These are phyloP conservation scores for Gynochthodes officinalis DNA, from an alignment of 257 asterid species.

Conservation along the genomic window DNA sequence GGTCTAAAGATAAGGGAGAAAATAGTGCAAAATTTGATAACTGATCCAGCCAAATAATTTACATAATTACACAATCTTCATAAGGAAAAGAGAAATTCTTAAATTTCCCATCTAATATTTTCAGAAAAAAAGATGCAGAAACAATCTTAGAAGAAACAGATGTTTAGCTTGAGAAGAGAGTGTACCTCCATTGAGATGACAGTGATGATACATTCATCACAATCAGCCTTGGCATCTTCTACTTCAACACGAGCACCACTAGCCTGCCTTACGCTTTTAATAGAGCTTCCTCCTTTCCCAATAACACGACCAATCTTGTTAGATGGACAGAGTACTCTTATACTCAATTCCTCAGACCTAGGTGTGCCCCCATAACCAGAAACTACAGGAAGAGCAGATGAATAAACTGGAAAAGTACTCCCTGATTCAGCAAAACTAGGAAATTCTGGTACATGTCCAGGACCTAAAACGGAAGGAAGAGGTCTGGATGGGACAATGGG, in stretches of 20 bases:
- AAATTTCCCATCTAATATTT: not conserved
- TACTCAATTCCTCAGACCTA: slow-evolving; percentile 57
- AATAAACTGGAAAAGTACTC: slow-evolving; percentile 73
- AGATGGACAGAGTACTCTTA: slow-evolving; percentile 76
- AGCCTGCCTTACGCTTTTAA: slow-evolving; percentile 71
- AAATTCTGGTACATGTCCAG: slow-evolving; percentile 55
- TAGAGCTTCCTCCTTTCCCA: slow-evolving; percentile 85
- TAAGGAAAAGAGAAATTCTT: not conserved
- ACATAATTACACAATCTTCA: not conserved
- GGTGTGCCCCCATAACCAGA: slow-evolving; percentile 64
- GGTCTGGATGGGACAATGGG: slow-evolving; percentile 50
- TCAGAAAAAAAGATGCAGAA: not conserved
- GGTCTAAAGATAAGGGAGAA: not conserved
- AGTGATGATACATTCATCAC: slow-evolving; percentile 65
- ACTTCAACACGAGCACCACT: slow-evolving; percentile 92
- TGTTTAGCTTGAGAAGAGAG: not conserved
- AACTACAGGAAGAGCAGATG: slow-evolving; percentile 73
- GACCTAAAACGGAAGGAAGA: slow-evolving; percentile 63
- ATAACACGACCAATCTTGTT: slow-evolving; percentile 83
- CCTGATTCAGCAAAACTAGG: slow-evolving; percentile 65
- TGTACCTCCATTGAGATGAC: slow-evolving; percentile 81
- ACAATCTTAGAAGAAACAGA: not conserved
- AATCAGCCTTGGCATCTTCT: slow-evolving; percentile 63
- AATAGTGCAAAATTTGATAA: not conserved
- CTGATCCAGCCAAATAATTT: not conserved